A percentile compares a stretch with the other conserved stretches of the same genome.
These are phyloP conservation scores for Talaromyces sp. DNA, from an alignment of 2,329 filamentous ascomycete species.

Conservation along the genomic window DNA sequence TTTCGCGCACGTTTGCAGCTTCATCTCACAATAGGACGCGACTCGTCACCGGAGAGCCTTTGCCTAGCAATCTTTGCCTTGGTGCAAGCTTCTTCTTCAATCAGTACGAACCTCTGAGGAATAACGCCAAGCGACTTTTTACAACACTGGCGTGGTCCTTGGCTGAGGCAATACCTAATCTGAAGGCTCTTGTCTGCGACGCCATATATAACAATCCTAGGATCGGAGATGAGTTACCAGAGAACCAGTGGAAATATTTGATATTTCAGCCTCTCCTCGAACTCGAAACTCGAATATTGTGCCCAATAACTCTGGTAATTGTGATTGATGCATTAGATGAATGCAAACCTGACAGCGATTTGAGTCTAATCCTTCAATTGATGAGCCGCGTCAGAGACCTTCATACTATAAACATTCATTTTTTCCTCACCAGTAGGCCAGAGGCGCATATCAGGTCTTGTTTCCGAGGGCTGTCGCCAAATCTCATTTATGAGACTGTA, in stretches of 20 bases:
- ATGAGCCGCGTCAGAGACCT: constrained; percentile 18
- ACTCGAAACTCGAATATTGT: not conserved
- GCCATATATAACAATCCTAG: not conserved
- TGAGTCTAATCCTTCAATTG: constrained; percentile 25
- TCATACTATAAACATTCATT: constrained; percentile 22
- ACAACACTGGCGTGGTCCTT: constrained; percentile 25
- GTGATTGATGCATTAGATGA: constrained; percentile 30
- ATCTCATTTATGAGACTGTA: constrained; percentile 19
- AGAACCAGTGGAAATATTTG: not conserved
- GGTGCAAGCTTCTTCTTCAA: constrained; percentile 47
- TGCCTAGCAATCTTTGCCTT: constrained; percentile 20
- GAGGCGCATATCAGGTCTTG: constrained; percentile 22
- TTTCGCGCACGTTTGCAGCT: not conserved
- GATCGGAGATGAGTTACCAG: not conserved
- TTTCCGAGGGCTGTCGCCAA: constrained; percentile 21
- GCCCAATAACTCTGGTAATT: constrained; percentile 11
- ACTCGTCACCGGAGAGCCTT: not conserved
- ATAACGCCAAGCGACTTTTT: constrained; percentile 35
- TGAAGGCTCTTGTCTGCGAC: not conserved
- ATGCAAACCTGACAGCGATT: constrained; percentile 26
- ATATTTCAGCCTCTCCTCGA: not conserved
- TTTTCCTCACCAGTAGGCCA: constrained; percentile 32
- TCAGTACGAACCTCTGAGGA: constrained; percentile 36
- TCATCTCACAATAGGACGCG: not conserved
- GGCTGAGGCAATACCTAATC: not conserved